Base-by-base conservation (phyloP, 73 alveolate genomes). In the Paramecium caudatum region DNA sequence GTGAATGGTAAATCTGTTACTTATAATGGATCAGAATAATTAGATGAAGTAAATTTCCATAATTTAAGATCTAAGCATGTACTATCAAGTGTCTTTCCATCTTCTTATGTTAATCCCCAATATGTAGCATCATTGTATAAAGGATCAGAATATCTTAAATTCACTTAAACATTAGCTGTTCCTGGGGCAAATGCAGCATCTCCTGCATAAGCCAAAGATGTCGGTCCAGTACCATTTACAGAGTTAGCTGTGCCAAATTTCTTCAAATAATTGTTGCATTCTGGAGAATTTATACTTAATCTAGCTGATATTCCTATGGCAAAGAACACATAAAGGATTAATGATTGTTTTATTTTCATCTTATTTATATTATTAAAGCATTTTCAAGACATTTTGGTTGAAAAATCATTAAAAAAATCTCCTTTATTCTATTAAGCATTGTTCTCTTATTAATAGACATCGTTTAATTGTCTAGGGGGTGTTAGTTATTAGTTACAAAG, bases 221-320 rank as follows among this genome's bases (percentile, higher is more conserved):
- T 27, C 1, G 80, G 46, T 17, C 80, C 80, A 27, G 41, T 23
- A 7, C 80, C 80, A 23, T 55, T 23, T 3, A 43, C 32, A 23
- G 23, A 27, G 46, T 55, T 10, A 21, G 80, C 80, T 21, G 80
- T 55, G 12, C 80, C 80, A 23, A 55, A 55, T 23, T 55, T 55
- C 7, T 55, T 43, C 17, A 55, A 55, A 55, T 23, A 55, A 1
- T 23, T 19, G 30, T 55, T 55, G 43, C 80, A 55, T 5, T 55
- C 80, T 23, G 16, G 43, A 27, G 80, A 3, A 55, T 55, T 55
- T 27, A 55, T 12, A 55, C 12, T 23, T 55, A 55, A 55, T 55
- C 80, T 17, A 55, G 80, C 80, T 5, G 10, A 23, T 1, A 55
- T 2, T 5, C 46, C n/a, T 0, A 10, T 55, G 1, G 80, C 45